Evolutionary conservation across 2,329 filamentous ascomycete species (phyloP).

Genomic region (Lachnellula arida): DNA sequence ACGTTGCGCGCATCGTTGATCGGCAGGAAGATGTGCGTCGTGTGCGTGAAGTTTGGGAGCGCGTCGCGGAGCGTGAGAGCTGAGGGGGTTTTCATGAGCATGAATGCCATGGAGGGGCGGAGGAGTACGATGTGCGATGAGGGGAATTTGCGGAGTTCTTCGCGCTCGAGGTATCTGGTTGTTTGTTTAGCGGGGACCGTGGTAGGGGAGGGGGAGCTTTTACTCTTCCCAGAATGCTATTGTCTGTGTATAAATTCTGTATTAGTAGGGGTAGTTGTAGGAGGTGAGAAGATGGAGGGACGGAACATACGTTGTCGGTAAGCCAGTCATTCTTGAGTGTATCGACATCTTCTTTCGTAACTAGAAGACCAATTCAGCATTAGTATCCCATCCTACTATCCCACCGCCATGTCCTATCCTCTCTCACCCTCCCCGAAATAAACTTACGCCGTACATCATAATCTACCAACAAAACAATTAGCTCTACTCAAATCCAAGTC

Average conservation of each 20-base stretch:
- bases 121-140: conserved; percentile 85
- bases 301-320: conserved; percentile 77
- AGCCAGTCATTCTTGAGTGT: conserved; percentile 91
- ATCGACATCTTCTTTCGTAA: conserved; percentile 85
- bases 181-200: conserved; percentile 17
- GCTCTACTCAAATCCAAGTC: conserved; percentile 4
- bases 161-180: conserved; percentile 74
- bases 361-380: conserved; percentile 40
- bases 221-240: conserved; percentile 99
- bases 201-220: conserved; percentile 5
- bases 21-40: conserved; percentile 91
- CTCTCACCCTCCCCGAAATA: background rate
- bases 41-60: conserved; percentile 72
- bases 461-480: conserved; percentile 39
- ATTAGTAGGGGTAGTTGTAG: conserved; percentile 6
- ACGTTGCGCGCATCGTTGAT: conserved; percentile 84
- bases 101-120: conserved; percentile 86
- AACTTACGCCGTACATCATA: conserved; percentile 58
- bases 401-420: background rate
- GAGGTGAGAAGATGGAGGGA: conserved; percentile 7
- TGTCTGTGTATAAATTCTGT: conserved; percentile 49
- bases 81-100: conserved; percentile 72
- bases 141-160: conserved; percentile 74
- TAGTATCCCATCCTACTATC: too few species aligned
- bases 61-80: conserved; percentile 56